Percentiles rank a stretch among this genome's conserved stretches.
Evolutionary conservation across 1,284 basidiomycete genomes (phyloP).

Genomic region (Baeospora myosura): DNA sequence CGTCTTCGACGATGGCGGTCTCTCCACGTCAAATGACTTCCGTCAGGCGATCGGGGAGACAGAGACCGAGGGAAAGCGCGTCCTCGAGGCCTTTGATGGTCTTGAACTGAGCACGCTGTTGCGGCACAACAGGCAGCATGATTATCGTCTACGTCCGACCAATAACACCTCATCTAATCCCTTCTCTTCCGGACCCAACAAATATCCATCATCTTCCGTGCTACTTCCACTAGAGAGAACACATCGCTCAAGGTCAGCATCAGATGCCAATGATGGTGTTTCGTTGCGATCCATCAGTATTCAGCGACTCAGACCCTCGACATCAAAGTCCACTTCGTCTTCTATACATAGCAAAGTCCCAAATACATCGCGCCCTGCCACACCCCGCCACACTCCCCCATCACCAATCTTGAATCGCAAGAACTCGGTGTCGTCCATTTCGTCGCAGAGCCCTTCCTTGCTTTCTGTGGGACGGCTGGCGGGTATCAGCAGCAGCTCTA

Average conservation of each 20-base stretch:
- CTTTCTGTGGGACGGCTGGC: conserved; percentile 12
- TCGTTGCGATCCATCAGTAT: conserved; percentile 1
- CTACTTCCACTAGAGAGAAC: conserved; percentile 3
- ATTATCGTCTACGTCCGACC: neutral
- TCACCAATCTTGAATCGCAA: conserved; percentile 30
- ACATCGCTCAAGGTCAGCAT: neutral
- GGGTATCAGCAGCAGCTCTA: neutral
- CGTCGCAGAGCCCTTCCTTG: conserved; percentile 20
- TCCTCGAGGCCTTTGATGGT: conserved; percentile 64
- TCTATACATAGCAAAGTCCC: neutral
- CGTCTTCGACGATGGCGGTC: conserved; percentile 39
- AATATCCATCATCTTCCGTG: conserved; percentile 8
- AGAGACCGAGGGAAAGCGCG: conserved; percentile 54
- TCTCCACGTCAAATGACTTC: conserved; percentile 49
- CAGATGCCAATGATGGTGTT: neutral
- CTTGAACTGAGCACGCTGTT: conserved; percentile 41
- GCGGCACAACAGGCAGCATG: conserved; percentile 11
- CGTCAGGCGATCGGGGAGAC: conserved; percentile 52
- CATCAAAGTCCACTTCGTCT: neutral
- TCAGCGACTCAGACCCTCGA: neutral
- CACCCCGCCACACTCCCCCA: conserved; percentile 3
- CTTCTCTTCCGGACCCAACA: conserved; percentile 7
- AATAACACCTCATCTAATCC: neutral
- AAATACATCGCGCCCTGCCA: neutral
- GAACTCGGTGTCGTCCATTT: conserved; percentile 33